A percentile compares a stretch with the other conserved stretches of the same genome.
Conservation (phyloP, 768 basidiomycete species). For the Pisolithus tinctorius region DNA sequence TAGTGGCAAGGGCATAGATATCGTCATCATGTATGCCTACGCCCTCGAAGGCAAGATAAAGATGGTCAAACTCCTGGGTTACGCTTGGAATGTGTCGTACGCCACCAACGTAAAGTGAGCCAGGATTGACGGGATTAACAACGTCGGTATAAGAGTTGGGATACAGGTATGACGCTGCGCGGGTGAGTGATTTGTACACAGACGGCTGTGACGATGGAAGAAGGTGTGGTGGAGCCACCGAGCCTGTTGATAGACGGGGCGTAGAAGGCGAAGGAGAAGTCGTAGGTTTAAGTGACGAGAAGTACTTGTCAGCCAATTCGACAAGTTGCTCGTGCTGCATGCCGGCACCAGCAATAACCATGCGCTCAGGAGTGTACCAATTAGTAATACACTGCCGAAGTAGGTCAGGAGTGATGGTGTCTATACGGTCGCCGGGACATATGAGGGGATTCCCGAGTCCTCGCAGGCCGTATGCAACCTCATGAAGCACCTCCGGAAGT, state of each 20-base stretch:
- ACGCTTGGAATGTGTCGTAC: conserved; percentile 59
- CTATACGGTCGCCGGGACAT: conserved; percentile 80
- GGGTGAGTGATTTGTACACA: conserved; percentile 60
- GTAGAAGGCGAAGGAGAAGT: conserved; percentile 18
- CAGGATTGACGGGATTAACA: conserved; percentile 13
- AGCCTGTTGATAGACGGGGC: conserved; percentile 24
- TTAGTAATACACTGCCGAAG: conserved; percentile 61
- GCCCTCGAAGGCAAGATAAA: conserved; percentile 91
- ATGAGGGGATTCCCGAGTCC: conserved; percentile 88
- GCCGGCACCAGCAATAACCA: conserved; percentile 93
- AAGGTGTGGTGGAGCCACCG: conserved; percentile 47
- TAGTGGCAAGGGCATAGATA: conserved; percentile 87
- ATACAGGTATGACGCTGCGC: conserved; percentile 73
- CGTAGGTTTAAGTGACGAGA: conserved; percentile 55
- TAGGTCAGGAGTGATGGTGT: conserved; percentile 51
- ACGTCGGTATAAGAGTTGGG: conserved; percentile 20
- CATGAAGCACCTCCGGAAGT: conserved; percentile 87
- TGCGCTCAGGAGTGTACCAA: conserved; percentile 91
- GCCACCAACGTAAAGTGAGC: conserved; percentile 78
- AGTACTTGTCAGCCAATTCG: conserved; percentile 76
- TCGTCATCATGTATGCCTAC: conserved; percentile 87
- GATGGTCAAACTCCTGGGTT: conserved; percentile 76
- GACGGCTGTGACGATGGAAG: conserved; percentile 49
- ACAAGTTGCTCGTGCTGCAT: conserved; percentile 88
- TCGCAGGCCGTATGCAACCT: conserved; percentile 69